Evolutionary conservation across 2,329 filamentous ascomycete species (phyloP).

Genomic region (Thyridium curvatum): DNA sequence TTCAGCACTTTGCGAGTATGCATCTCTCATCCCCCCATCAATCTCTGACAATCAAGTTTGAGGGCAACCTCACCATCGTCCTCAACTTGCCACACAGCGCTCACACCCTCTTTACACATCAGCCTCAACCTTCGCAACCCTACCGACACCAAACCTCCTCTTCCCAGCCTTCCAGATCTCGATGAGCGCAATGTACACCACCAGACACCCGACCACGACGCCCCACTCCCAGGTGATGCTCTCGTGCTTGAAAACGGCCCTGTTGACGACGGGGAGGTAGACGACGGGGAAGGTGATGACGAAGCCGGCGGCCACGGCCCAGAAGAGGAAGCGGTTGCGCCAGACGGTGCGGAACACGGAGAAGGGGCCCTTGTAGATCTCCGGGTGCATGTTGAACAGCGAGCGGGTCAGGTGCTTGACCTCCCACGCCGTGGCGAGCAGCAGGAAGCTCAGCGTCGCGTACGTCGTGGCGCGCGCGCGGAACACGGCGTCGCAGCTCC

Average conservation of each 20-base stretch:
- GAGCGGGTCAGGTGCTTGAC: constrained; percentile 65
- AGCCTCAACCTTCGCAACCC: too few species aligned
- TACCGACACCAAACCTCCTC: constrained; percentile 22
- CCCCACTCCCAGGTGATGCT: constrained; percentile 66
- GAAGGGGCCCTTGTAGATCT: constrained; percentile 38
- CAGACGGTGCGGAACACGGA: constrained; percentile 56
- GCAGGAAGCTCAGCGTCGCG: constrained; percentile 60
- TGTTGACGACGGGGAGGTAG: constrained; percentile 63
- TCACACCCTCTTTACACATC: too few species aligned
- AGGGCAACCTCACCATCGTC: too few species aligned
- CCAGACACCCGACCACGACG: constrained; percentile 51
- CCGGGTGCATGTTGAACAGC: constrained; percentile 60
- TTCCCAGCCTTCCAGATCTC: constrained; percentile 65
- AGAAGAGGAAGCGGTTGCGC: constrained; percentile 63
- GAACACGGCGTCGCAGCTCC: constrained; percentile 51
- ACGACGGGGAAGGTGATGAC: constrained; percentile 54
- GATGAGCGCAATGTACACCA: constrained; percentile 53
- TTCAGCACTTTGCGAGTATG: too few species aligned
- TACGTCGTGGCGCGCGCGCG: constrained; percentile 63
- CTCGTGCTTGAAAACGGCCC: constrained; percentile 61
- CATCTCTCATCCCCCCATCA: too few species aligned
- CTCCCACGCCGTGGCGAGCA: constrained; percentile 67
- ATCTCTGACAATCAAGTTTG: too few species aligned
- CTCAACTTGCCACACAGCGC: too few species aligned
- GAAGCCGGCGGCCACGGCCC: constrained; percentile 55